Conservation (phyloP, 331 rosid species). For the Phaseolus coccineus region DNA sequence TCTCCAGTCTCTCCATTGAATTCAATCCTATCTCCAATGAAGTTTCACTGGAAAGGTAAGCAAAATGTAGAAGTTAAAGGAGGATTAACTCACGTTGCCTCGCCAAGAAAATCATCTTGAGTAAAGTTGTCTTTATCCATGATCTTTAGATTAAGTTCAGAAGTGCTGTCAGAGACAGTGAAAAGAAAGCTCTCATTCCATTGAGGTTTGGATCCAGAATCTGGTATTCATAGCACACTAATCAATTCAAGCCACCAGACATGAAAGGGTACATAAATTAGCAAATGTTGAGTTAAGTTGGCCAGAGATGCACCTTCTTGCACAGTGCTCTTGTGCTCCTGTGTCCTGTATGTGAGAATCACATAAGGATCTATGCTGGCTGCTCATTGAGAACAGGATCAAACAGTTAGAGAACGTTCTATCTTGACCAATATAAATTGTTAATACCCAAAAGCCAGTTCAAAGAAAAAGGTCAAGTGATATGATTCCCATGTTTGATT, state of each 20-base stretch:
- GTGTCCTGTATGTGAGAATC: slow-evolving; percentile 60
- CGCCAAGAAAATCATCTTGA: slow-evolving; percentile 72
- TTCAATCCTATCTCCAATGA: slow-evolving; percentile 5
- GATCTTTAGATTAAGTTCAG: slow-evolving; percentile 63
- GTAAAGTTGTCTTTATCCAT: slow-evolving; percentile 66
- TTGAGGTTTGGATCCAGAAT: slow-evolving; percentile 68
- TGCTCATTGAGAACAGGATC: slow-evolving; percentile 43
- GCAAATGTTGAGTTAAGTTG: not conserved
- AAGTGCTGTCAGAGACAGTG: slow-evolving; percentile 55
- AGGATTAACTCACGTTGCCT: slow-evolving; percentile 63
- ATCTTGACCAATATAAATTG: not conserved
- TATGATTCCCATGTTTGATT: slow-evolving; percentile 15
- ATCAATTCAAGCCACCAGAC: slow-evolving; percentile 13
- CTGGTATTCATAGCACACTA: slow-evolving; percentile 47
- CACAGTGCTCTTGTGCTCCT: slow-evolving; percentile 77
- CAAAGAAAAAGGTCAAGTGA: not conserved
- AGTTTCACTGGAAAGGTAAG: not conserved
- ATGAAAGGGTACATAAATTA: not conserved
- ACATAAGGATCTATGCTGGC: slow-evolving; percentile 82
- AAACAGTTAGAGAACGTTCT: not conserved
- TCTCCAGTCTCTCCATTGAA: not conserved
- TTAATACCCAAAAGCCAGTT: not conserved
- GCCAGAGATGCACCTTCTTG: slow-evolving; percentile 55
- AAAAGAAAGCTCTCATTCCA: slow-evolving; percentile 85
- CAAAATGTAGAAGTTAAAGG: slow-evolving; percentile 6